Conservation (phyloP, 2,329 filamentous ascomycete species). For the Gyromitra esculenta region DNA sequence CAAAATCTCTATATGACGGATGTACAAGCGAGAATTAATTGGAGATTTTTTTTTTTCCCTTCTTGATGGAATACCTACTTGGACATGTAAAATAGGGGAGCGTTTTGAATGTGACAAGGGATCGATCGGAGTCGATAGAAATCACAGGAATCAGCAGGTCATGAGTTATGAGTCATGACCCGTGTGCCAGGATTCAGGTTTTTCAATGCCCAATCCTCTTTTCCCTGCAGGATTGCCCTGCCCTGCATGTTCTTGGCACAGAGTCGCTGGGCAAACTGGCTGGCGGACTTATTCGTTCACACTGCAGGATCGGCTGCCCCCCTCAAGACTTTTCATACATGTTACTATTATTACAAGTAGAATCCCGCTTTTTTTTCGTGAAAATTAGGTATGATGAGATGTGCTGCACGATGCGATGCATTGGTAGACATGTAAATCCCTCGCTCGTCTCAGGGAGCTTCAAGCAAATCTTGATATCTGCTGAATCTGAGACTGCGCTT, state of each 20-base stretch:
- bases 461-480: constrained; percentile 23
- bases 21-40: constrained; percentile 7
- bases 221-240: constrained; percentile 18
- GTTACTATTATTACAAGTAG: constrained; percentile 22
- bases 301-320: constrained; percentile 10
- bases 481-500: constrained; percentile 12
- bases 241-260: constrained; percentile 19
- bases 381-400: constrained; percentile 31
- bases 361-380: background rate
- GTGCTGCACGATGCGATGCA: constrained; percentile 16
- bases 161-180: constrained; percentile 16
- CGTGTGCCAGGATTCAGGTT: constrained; percentile 17
- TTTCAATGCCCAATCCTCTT: constrained; percentile 18
- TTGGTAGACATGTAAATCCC: constrained; percentile 30
- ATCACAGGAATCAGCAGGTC: constrained; percentile 1
- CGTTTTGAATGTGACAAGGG: background rate
- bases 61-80: background rate
- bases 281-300: constrained; percentile 29
- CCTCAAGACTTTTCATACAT: background rate
- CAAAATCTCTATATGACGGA: constrained; percentile 4
- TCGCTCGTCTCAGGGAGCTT: constrained; percentile 33
- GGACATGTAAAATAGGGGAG: background rate
- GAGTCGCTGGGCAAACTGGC: constrained; percentile 26
- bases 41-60: background rate
- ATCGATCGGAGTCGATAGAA: constrained; percentile 1